phyloP scores from a whole-genome alignment of 768 basidiomycete species.

The Russula vinacea region DNA sequence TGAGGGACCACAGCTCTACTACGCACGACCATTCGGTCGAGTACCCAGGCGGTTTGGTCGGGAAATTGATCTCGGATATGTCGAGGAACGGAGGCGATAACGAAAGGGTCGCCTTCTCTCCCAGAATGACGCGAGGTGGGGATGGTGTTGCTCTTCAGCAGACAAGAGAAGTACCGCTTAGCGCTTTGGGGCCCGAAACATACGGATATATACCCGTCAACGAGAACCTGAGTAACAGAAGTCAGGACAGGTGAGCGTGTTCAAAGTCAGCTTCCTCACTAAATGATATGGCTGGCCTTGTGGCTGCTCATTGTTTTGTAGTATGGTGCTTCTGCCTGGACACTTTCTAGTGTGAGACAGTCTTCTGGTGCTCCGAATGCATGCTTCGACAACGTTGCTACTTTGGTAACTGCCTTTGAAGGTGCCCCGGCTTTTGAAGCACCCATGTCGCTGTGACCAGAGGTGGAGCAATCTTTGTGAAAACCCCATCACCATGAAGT shows the following conservation, averaged over 20 bases:
- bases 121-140: not conserved
- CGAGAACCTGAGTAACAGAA: slow-evolving; percentile 2
- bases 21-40: slow-evolving; percentile 1
- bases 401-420: not conserved
- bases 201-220: slow-evolving; percentile 17
- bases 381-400: not conserved
- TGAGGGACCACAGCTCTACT: slow-evolving; percentile 20
- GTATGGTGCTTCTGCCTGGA: not conserved
- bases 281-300: not conserved
- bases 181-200: not conserved
- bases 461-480: not conserved
- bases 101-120: not conserved
- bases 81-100: not conserved
- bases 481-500: not conserved
- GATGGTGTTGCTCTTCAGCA: not conserved
- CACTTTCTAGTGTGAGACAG: too few relatives aligned
- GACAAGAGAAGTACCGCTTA: not conserved
- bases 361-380: too few relatives aligned
- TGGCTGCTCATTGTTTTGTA: not conserved
- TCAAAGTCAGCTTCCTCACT: not conserved
- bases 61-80: not conserved
- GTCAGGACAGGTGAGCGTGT: not conserved
- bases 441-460: not conserved
- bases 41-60: not conserved
- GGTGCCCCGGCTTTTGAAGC: not conserved